These are phyloP conservation scores for Trichoderma hamatum DNA, from an alignment of 2,329 filamentous ascomycete genomes.

Conservation along the genomic window DNA sequence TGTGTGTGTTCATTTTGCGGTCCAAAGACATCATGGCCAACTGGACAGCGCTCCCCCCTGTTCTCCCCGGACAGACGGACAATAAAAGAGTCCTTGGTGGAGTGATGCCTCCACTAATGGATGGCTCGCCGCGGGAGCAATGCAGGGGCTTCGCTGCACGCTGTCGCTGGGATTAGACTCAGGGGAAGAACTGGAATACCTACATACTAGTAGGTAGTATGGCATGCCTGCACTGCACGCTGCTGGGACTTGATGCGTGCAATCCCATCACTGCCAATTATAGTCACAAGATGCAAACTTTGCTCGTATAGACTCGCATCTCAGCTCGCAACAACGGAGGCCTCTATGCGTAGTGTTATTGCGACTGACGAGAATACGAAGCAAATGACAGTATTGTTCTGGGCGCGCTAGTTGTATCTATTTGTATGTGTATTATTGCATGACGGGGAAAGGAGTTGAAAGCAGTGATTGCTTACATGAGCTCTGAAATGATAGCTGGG, in stretches of 20 bases:
- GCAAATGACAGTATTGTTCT: neutral
- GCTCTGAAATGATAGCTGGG: no score
- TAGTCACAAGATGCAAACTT: neutral
- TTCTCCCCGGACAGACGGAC: conserved; percentile 19
- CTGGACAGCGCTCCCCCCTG: neutral
- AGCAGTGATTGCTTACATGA: neutral
- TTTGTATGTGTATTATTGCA: neutral
- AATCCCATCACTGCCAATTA: neutral
- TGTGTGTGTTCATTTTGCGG: neutral
- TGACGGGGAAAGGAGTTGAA: neutral
- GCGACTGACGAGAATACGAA: neutral
- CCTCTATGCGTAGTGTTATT: neutral
- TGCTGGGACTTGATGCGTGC: neutral
- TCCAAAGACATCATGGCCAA: neutral
- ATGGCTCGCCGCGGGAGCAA: neutral
- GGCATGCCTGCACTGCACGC: neutral
- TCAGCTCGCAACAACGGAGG: neutral
- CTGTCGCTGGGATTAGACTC: conserved; percentile 4
- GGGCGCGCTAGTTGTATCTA: neutral
- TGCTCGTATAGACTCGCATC: neutral
- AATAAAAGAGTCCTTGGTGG: conserved; percentile 12
- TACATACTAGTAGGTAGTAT: neutral
- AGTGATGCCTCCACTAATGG: neutral
- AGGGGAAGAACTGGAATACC: neutral
- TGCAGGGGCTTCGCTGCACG: neutral